A percentile compares a stretch with the other conserved stretches of the same genome.
phyloP scores from a whole-genome alignment of 2,329 filamentous ascomycete species.

The Botrytis tulipae region DNA sequence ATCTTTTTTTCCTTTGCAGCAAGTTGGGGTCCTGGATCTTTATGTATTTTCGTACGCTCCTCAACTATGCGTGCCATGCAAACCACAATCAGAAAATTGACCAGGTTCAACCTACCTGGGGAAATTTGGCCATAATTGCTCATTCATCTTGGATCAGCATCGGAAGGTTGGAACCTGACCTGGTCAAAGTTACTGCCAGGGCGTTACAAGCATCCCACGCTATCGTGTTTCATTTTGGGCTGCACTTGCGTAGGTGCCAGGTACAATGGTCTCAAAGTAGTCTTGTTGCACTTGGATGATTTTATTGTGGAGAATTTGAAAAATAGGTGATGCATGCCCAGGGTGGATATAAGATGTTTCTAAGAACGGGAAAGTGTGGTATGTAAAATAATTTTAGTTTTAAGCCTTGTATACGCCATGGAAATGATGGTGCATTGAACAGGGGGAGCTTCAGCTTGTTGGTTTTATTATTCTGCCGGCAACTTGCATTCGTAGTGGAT shows the following conservation, averaged over 20 bases:
- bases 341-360: slow-evolving; percentile 1
- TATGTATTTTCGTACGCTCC: slow-evolving; percentile 18
- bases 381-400: slow-evolving; percentile 15
- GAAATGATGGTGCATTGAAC: slow-evolving; percentile 1
- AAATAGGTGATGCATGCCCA: background rate
- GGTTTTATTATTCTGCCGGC: slow-evolving; percentile 1
- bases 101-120: slow-evolving; percentile 19
- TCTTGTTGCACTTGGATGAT: slow-evolving; percentile 20
- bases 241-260: slow-evolving; percentile 16
- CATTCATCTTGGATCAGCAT: slow-evolving; percentile 19
- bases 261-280: slow-evolving; percentile 19
- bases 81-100: slow-evolving; percentile 12
- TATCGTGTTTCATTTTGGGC: slow-evolving; percentile 39
- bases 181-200: slow-evolving; percentile 22
- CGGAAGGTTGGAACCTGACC: slow-evolving; percentile 18
- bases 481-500: slow-evolving; percentile 2
- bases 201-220: slow-evolving; percentile 36
- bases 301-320: slow-evolving; percentile 10
- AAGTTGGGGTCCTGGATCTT: slow-evolving; percentile 22
- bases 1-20: slow-evolving; percentile 2
- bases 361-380: slow-evolving; percentile 1
- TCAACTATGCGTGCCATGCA: slow-evolving; percentile 2
- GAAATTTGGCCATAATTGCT: slow-evolving; percentile 21
- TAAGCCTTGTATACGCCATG: slow-evolving; percentile 9
- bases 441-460: slow-evolving; percentile 14